Evolutionary conservation across 805 yeast genomes (phyloP).

Genomic region (Schizosaccharomyces octosporus): DNA sequence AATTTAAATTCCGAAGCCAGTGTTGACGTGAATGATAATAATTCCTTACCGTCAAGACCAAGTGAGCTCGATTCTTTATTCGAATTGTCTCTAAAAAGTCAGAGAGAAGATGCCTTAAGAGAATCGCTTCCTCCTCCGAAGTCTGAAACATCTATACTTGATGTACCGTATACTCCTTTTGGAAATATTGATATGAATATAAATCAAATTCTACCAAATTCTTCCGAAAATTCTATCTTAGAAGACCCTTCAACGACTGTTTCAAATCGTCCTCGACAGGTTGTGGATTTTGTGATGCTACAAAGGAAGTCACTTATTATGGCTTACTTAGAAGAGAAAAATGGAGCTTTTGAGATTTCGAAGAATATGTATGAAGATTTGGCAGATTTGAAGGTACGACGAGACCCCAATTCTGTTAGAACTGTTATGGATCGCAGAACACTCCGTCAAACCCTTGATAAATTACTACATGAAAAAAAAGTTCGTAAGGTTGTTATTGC

Average conservation of each 20-base stretch:
- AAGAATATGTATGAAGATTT: background rate
- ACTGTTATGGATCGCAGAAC: constrained; percentile 1
- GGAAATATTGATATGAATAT: too few species aligned
- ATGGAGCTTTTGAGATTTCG: background rate
- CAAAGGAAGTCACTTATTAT: background rate
- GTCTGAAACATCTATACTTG: too few species aligned
- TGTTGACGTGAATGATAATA: too few species aligned
- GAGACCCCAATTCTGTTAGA: background rate
- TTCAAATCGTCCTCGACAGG: background rate
- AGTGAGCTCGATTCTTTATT: background rate
- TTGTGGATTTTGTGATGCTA: background rate
- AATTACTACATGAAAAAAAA: background rate
- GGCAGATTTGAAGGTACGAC: background rate
- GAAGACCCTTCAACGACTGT: background rate
- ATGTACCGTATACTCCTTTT: too few species aligned
- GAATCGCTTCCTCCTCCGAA: background rate
- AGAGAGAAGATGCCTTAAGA: background rate
- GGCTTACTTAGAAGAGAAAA: background rate
- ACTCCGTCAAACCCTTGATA: background rate
- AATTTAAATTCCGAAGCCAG: too few species aligned
- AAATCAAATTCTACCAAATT: too few species aligned
- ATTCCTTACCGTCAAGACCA: background rate
- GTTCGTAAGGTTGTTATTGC: background rate
- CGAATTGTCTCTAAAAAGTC: background rate
- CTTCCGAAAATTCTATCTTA: too few species aligned